Evolutionary conservation across 768 basidiomycete genomes (phyloP), one percentile per base, ranked within the genome.

Genomic region (Cyclocybe aegerita): DNA sequence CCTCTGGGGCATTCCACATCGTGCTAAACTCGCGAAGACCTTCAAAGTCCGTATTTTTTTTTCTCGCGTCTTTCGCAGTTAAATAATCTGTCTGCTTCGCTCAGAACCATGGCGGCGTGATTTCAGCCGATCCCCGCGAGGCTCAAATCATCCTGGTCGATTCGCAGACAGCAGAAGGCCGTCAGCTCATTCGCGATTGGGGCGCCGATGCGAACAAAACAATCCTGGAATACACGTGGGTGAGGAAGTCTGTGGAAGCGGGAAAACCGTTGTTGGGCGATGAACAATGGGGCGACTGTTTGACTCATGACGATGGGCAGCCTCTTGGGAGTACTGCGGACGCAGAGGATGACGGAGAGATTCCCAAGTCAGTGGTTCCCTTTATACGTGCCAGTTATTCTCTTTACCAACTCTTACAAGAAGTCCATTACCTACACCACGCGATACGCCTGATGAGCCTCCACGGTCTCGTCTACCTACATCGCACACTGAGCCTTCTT

Each of bases 61-160:
- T 43, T 31, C 34, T 33, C 36, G 34, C 35, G 29, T 46, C 30
- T 34, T 10, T 23, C 23, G 35, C 35, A 40, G 11, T n/a, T 39
- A 57, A 46, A 49, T 51, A 16, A 39, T 30, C 23, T 33, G 37
- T 43, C 36, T 23, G 23, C 23, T 23, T 1, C 23, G 32, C 48
- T 31, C 54, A 87, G 86, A 74, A 68, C 63, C 69, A 76, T 10
- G 86, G 86, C 31, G 87, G 82, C 3, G 49, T 65, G 12, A 77
- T 84, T 40, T 73, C 71, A 50, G 72, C 69, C 44, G 76, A 79
- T 50, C 76, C 81, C 7, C 75, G 70, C 40, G 70, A 77, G 43
- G 79, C 86, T 0, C 65, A 74, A 14, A 68, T 88, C 17, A 79
- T 88, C 39, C 67, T 90, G 4, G 82, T 89, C 6, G 79, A 87